Evolutionary conservation across 2,329 filamentous ascomycete species (phyloP).

Genomic region (Cytospora mali): DNA sequence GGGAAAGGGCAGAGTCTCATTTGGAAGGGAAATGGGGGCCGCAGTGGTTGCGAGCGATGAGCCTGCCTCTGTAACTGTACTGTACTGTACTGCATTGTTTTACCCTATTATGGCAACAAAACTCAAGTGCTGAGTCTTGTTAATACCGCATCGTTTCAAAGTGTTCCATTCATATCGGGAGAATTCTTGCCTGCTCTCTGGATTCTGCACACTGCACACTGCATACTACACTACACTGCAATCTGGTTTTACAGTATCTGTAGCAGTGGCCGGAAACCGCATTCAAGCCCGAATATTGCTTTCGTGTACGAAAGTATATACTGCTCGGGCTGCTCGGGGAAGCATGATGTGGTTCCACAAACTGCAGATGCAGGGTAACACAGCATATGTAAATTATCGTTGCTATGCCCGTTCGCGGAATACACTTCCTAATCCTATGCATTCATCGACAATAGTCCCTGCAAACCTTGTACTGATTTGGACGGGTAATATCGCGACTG

Average conservation of each 20-base stretch:
- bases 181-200: too few relatives aligned
- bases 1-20: slow-evolving; percentile 5
- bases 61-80: background rate
- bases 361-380: background rate
- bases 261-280: background rate
- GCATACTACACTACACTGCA: too few relatives aligned
- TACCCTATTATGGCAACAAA: slow-evolving; percentile 3
- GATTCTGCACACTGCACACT: too few relatives aligned
- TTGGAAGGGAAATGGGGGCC: too few relatives aligned
- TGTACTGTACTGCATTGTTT: slow-evolving; percentile 9
- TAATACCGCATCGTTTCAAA: background rate
- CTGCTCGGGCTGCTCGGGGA: too few relatives aligned
- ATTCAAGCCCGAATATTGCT: background rate
- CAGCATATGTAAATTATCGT: background rate
- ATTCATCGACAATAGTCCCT: background rate
- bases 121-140: slow-evolving; percentile 25
- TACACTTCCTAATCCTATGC: background rate
- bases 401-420: background rate
- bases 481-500: background rate
- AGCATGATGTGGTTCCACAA: background rate
- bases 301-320: background rate
- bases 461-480: background rate
- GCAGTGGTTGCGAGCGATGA: background rate
- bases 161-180: too few relatives aligned
- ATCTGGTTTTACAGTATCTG: too few relatives aligned